These are phyloP conservation scores for Penicillium sp. DNA, from an alignment of 2,329 filamentous ascomycete species.

Conservation along the genomic window DNA sequence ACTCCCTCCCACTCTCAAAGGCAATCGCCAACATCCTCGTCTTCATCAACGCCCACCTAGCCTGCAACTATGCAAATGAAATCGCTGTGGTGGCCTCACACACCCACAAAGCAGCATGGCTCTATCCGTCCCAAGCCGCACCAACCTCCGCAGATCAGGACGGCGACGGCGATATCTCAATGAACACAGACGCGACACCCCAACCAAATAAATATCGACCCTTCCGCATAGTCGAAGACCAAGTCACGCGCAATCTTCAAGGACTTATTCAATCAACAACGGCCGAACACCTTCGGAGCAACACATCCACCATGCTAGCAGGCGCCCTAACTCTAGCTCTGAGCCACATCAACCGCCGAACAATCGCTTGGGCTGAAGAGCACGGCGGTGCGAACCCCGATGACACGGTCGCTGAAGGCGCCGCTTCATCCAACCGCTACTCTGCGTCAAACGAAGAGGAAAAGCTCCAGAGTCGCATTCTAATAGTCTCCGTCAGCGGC, in stretches of 20 bases:
- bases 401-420: slow-evolving; percentile 39
- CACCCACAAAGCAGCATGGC: slow-evolving; percentile 80
- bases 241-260: slow-evolving; percentile 73
- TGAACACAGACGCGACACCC: slow-evolving; percentile 50
- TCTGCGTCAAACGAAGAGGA: slow-evolving; percentile 30
- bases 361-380: slow-evolving; percentile 64
- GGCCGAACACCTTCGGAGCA: slow-evolving; percentile 57
- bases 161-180: slow-evolving; percentile 62
- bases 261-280: slow-evolving; percentile 72
- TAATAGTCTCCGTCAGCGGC: slow-evolving; percentile 86
- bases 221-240: slow-evolving; percentile 82
- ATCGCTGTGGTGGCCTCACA: slow-evolving; percentile 91
- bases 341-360: slow-evolving; percentile 83
- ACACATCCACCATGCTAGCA: slow-evolving; percentile 82
- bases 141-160: slow-evolving; percentile 31
- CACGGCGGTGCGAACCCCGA: slow-evolving; percentile 47
- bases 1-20: slow-evolving; percentile 75
- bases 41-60: slow-evolving; percentile 95
- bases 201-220: slow-evolving; percentile 89
- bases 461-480: slow-evolving; percentile 74
- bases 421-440: slow-evolving; percentile 30
- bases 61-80: slow-evolving; percentile 90
- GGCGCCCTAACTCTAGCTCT: slow-evolving; percentile 89
- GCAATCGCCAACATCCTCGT: slow-evolving; percentile 88
- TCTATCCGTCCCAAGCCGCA: slow-evolving; percentile 66